phyloP scores from a whole-genome alignment of 106 monocot species.

The Apostasia shenzhenica region DNA sequence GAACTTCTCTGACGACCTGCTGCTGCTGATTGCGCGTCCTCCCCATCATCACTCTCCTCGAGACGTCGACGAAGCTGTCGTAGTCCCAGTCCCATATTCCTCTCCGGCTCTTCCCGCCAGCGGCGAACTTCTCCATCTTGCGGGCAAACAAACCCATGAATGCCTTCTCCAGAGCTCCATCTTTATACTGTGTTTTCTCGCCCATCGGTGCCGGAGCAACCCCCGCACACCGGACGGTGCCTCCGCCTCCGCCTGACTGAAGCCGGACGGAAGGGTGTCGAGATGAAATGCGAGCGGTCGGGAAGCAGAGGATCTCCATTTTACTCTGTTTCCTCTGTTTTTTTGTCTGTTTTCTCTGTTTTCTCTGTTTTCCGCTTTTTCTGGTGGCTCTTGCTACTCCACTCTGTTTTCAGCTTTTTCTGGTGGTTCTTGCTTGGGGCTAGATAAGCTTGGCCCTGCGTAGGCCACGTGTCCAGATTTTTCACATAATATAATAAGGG shows the following conservation, averaged over 20 bases:
- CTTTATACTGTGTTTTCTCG: constrained; percentile 77
- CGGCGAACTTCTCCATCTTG: constrained; percentile 89
- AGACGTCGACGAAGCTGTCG: constrained; percentile 88
- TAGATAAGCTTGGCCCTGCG: too few relatives aligned
- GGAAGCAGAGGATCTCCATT: constrained; percentile 35
- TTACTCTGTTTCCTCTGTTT: not conserved
- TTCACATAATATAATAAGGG: too few relatives aligned
- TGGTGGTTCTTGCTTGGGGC: too few relatives aligned
- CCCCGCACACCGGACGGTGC: constrained; percentile 32
- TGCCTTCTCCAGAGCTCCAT: constrained; percentile 62
- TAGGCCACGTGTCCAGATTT: too few relatives aligned
- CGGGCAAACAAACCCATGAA: constrained; percentile 89
- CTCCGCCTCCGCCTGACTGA: not conserved
- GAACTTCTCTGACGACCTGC: constrained; percentile 82
- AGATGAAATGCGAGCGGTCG: constrained; percentile 5
- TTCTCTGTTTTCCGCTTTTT: not conserved
- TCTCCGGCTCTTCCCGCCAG: constrained; percentile 3
- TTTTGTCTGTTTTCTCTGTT: not conserved
- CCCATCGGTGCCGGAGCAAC: constrained; percentile 92
- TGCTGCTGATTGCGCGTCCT: constrained; percentile 75
- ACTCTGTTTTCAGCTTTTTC: too few relatives aligned
- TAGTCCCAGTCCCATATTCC: constrained; percentile 73
- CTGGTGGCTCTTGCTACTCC: too few relatives aligned
- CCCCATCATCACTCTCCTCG: constrained; percentile 70
- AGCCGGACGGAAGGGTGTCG: not conserved